A percentile compares a stretch with the other conserved stretches of the same genome.
phyloP scores from a whole-genome alignment of 2,329 filamentous ascomycete species.

The Ophiostoma montium region DNA sequence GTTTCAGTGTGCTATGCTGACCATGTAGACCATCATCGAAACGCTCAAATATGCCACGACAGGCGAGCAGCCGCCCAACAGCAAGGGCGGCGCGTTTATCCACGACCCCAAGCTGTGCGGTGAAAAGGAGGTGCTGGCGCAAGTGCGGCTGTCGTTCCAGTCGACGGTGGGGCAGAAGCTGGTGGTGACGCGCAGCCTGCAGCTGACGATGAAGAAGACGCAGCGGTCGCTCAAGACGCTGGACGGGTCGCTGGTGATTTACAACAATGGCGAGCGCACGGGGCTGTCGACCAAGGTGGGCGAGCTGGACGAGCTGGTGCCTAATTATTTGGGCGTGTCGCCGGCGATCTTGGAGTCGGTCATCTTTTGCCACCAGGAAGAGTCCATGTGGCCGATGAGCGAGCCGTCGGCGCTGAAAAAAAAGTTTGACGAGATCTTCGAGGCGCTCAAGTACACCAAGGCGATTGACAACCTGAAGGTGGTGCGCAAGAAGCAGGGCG shows the following conservation, averaged over 20 bases:
- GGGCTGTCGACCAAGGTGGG: constrained; percentile 66
- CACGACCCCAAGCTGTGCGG: constrained; percentile 88
- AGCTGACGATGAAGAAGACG: constrained; percentile 75
- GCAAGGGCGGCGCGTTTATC: constrained; percentile 80
- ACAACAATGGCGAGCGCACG: constrained; percentile 65
- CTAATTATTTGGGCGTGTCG: constrained; percentile 76
- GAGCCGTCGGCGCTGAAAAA: constrained; percentile 78
- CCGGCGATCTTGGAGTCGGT: constrained; percentile 83
- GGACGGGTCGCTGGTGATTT: constrained; percentile 63
- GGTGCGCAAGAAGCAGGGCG: constrained; percentile 68
- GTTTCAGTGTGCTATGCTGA: not conserved
- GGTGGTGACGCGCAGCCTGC: constrained; percentile 70
- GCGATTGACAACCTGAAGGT: constrained; percentile 90
- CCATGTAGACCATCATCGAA: constrained; percentile 69
- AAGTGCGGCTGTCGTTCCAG: constrained; percentile 81
- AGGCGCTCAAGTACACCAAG: constrained; percentile 92
- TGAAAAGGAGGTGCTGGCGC: constrained; percentile 78
- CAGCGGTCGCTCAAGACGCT: constrained; percentile 67
- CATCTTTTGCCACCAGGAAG: constrained; percentile 98
- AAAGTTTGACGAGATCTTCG: constrained; percentile 94
- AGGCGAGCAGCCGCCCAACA: constrained; percentile 84
- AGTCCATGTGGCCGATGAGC: constrained; percentile 92
- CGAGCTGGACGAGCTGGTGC: constrained; percentile 73
- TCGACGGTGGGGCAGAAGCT: constrained; percentile 65
- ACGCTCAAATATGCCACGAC: constrained; percentile 97